Evolutionary conservation across 2,329 filamentous ascomycete species (phyloP), one percentile per base, ranked within the genome.

Genomic region (Aspergillus felis): DNA sequence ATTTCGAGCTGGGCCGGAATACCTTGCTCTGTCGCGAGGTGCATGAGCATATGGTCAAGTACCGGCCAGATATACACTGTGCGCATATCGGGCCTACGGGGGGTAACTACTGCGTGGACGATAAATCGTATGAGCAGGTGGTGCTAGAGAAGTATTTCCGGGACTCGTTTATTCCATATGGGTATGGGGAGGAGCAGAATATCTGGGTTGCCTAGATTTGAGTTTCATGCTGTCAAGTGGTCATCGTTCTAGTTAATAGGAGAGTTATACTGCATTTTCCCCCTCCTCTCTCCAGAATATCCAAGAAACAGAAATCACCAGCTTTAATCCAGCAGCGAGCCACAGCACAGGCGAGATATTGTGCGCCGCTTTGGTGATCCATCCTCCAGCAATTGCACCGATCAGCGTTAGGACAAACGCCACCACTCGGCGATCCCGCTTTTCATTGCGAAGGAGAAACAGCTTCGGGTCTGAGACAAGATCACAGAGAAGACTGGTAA

Each of bases 401-500:
- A 68, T 51, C 25, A 70, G 49, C 1, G 66, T 68, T 28, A 70
- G 20, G 1, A 65, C 54, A 44, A 70, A 69, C 0, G 67, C 68
- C n/a, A 67, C 55, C 3, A 69, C n/a, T 1, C 66, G 59, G 7
- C 67, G 64, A 52, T 70, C 65, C 8, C 68, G 63, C 58, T 70
- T 70, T 51, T 64, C 60, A 35, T 69, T 70, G 22, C 60, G 62
- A 24, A 68, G 12, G 10, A 67, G 48, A 20, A 70, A 69, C 14
- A 70, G 38, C 53, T 68, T 65, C 0, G 67, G 65, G 20, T 70
- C 68, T 1, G 68, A 69, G 52, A 68, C 63, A 17, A 74, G 54
- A 57, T 73, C 69, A 52, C 67, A 70, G 8, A 70, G 52, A 28
- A 71, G 60, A 48, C 66, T 71, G 9, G 71, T 72, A 28, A 73